A percentile compares a stretch with the other conserved stretches of the same genome.
These are phyloP conservation scores for Oxytropis ochrocephala DNA, from an alignment of 306 rosid species.

Conservation along the genomic window DNA sequence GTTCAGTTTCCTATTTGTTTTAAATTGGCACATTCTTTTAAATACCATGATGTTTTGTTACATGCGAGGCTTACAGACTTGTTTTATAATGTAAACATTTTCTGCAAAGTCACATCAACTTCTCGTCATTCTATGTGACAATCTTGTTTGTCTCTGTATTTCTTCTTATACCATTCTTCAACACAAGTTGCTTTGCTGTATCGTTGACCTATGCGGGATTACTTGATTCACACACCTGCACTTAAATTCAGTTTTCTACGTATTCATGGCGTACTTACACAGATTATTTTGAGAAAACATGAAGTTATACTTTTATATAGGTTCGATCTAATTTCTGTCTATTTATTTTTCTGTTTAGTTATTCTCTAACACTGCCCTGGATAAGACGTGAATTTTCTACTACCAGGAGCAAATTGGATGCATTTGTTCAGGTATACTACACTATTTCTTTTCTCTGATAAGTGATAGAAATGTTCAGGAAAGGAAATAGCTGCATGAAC, in stretches of 20 bases:
- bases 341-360: constrained; percentile 29
- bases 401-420: constrained; percentile 39
- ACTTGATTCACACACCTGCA: not conserved
- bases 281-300: not conserved
- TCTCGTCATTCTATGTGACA: not conserved
- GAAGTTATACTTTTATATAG: not conserved
- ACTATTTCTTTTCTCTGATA: not conserved
- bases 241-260: not conserved
- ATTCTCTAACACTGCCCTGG: constrained; percentile 27
- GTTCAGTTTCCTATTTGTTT: not conserved
- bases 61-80: not conserved
- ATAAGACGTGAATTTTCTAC: constrained; percentile 29
- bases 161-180: not conserved
- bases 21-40: not conserved
- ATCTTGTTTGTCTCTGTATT: too few species aligned
- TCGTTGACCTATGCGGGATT: not conserved
- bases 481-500: not conserved
- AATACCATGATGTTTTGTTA: not conserved
- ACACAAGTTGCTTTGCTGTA: not conserved
- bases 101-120: not conserved
- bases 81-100: not conserved
- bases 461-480: not conserved
- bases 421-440: constrained; percentile 35
- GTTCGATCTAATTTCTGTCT: not conserved
- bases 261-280: not conserved